A percentile compares a stretch with the other conserved stretches of the same genome.
Conservation (phyloP, 2,329 filamentous ascomycete genomes). For the Cordyceps farinosa region DNA sequence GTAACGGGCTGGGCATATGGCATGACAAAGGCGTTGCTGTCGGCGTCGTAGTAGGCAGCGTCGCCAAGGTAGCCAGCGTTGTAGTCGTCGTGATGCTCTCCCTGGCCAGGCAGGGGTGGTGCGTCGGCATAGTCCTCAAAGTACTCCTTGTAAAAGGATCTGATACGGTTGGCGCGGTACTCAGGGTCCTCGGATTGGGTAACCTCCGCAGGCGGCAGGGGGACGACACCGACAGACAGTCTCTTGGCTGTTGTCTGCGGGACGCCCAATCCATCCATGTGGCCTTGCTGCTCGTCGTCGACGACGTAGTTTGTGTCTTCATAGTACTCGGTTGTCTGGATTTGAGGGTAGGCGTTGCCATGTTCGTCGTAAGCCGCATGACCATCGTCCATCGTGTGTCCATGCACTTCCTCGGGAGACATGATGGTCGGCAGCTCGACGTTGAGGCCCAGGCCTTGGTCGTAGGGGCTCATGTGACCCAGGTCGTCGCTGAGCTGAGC, state of each 20-base stretch:
- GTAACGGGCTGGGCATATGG: constrained; percentile 81
- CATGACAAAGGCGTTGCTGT: constrained; percentile 69
- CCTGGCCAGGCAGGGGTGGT: constrained; percentile 34
- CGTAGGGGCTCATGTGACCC: constrained; percentile 27
- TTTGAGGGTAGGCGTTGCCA: constrained; percentile 25
- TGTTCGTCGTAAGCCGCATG: constrained; percentile 20
- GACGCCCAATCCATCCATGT: constrained; percentile 45
- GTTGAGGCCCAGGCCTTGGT: constrained; percentile 34
- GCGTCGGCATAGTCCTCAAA: constrained; percentile 75
- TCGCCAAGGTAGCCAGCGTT: constrained; percentile 68
- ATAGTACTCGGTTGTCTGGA: constrained; percentile 32
- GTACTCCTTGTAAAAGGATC: constrained; percentile 99
- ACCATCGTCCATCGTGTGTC: constrained; percentile 17
- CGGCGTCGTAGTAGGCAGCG: constrained; percentile 62
- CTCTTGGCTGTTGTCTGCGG: constrained; percentile 54
- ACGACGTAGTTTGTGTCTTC: constrained; percentile 31
- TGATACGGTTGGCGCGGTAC: constrained; percentile 89
- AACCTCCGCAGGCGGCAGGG: constrained; percentile 81
- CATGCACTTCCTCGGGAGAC: constrained; percentile 21
- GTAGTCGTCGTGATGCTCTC: constrained; percentile 70
- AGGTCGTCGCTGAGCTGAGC: constrained; percentile 22
- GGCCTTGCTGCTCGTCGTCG: constrained; percentile 21
- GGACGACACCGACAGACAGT: constrained; percentile 71
- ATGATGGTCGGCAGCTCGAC: constrained; percentile 32
- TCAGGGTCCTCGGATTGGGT: constrained; percentile 83